phyloP scores from a whole-genome alignment of 2,329 filamentous ascomycete species.

The Fusarium buxicola region DNA sequence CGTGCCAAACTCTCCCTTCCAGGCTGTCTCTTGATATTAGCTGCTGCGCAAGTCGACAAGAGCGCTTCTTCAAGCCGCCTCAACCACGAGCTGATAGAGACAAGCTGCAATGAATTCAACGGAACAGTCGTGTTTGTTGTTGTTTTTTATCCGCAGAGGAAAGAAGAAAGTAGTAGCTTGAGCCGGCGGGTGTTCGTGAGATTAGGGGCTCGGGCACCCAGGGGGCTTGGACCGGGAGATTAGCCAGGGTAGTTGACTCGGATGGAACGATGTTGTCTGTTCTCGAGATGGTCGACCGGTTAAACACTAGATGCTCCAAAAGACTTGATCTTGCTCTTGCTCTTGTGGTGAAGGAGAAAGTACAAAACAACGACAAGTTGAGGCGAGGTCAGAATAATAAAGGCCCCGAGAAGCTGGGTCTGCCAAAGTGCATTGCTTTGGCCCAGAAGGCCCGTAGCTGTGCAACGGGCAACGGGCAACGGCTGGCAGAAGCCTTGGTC shows the following conservation, averaged over 20 bases:
- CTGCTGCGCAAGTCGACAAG: constrained; percentile 22
- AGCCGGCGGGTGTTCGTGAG: constrained; percentile 37
- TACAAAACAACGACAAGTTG: constrained; percentile 21
- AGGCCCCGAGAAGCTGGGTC: constrained; percentile 33
- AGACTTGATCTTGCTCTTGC: constrained; percentile 1
- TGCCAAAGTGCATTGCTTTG: constrained; percentile 22
- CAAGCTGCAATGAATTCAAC: constrained; percentile 11
- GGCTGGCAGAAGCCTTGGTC: constrained; percentile 28
- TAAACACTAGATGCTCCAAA: constrained; percentile 14
- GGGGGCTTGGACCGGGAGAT: constrained; percentile 42
- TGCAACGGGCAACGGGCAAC: constrained; percentile 48
- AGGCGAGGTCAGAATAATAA: constrained; percentile 40
- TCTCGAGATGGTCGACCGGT: constrained; percentile 18
- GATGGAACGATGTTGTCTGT: constrained; percentile 29
- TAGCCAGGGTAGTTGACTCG: constrained; percentile 38
- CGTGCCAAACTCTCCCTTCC: constrained; percentile 3
- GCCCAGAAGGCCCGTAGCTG: constrained; percentile 36
- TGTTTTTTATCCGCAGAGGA: constrained; percentile 30
- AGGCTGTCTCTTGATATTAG: constrained; percentile 17
- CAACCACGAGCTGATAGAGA: constrained; percentile 1
- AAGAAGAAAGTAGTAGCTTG: constrained; percentile 32
- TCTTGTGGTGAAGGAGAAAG: constrained; percentile 7
- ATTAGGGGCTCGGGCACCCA: constrained; percentile 45
- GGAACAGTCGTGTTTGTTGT: constrained; percentile 30
- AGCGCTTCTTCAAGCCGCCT: constrained; percentile 3